Evolutionary conservation across 2,329 filamentous ascomycete species (phyloP), one percentile per base, ranked within the genome.

Genomic region (Pseudohalonectria lignicola): DNA sequence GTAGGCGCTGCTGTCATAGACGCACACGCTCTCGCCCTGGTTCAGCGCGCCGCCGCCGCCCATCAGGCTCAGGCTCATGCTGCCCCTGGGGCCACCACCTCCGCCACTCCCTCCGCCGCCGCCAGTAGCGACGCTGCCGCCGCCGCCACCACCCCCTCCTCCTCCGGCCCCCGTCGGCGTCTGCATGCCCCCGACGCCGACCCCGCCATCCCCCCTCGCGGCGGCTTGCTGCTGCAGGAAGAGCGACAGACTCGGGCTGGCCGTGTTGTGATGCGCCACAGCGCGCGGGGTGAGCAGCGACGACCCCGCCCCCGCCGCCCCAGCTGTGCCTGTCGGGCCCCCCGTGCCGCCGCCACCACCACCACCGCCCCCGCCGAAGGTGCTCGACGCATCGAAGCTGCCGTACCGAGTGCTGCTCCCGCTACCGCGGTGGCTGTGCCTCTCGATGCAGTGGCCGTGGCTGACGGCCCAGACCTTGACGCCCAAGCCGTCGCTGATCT

Each of bases 1-100:
- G 59, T 88, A 96, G 1, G 86, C 90, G 15, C 87, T 92, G 45
- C 86, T 94, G 55, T 95, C 86, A 43, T 86, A 82, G 1, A 87
- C 82, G 48, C 81, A 87, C 25, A 71, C 52, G 15, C 61, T 63
- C 40, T 77, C 71, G 36, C 55, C 57, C n/a, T 23, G 19, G 15
- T 25, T 19, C 28, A 31, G 57, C 29, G 18, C 32, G 12, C 36
- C 30, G 13, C 19, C 41, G 15, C 31, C 28, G 32, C 36, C 41
- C 2, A 31, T 37, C 18, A 29, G 32, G 13, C 31, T 26, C 7
- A 41, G 37, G 3, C 34, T 39, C 9, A 29, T 30, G 28, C 36
- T 37, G 26, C 26, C 26, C 5, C 36, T 16, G 3, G 26, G 8
- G 15, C 16, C 17, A 10, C 29, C 29, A 23, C 13, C 34, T 11